A percentile compares a stretch with the other conserved stretches of the same genome.
These are phyloP conservation scores for Colletotrichum chrysophilum DNA, from an alignment of 2,329 filamentous ascomycete species.

Conservation along the genomic window DNA sequence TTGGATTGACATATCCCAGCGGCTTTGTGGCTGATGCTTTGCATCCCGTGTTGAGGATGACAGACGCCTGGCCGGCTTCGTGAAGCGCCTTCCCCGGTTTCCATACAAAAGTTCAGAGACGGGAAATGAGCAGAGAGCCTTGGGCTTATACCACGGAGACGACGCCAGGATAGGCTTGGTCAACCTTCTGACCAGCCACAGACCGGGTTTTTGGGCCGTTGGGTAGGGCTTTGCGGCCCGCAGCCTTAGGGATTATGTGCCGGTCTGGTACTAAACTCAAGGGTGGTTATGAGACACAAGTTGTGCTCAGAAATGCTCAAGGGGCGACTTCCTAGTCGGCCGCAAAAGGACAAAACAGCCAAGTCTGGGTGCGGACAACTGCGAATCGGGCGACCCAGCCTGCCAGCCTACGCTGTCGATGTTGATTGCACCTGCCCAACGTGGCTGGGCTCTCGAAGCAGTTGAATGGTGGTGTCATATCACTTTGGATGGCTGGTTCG, in stretches of 20 bases:
- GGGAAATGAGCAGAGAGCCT: neutral
- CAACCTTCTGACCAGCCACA: neutral
- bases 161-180: neutral
- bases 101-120: neutral
- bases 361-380: neutral
- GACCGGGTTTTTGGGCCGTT: conserved; percentile 8
- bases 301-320: neutral
- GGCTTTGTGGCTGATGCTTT: conserved; percentile 7
- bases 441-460: neutral
- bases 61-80: neutral
- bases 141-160: neutral
- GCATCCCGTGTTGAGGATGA: neutral
- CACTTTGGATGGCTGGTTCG: neutral
- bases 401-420: neutral
- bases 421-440: neutral
- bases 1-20: neutral
- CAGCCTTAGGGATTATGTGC: neutral
- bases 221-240: neutral
- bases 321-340: neutral
- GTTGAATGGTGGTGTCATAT: neutral
- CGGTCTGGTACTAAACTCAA: neutral
- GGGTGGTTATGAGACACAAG: neutral
- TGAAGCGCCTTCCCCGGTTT: neutral
- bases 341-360: neutral
- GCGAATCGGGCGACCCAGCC: neutral